Evolutionary conservation across 129 eudicot species (phyloP).

Genomic region (Flaveria trinervia): DNA sequence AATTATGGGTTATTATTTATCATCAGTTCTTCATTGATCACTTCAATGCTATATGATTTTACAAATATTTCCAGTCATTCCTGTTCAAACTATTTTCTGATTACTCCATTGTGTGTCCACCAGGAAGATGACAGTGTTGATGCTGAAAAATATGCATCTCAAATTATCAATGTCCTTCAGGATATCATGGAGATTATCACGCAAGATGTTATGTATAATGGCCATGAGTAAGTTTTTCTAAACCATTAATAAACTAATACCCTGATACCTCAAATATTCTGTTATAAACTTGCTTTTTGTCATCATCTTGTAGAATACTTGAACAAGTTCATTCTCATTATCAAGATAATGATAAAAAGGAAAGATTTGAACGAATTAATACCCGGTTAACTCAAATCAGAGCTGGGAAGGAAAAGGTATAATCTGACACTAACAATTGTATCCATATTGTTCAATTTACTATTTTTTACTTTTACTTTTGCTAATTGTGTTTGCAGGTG

Average conservation of each 20-base stretch:
- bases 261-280: neutral
- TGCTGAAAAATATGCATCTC: conserved; percentile 53
- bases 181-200: conserved; percentile 95
- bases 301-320: conserved; percentile 50
- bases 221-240: conserved; percentile 68
- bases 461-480: neutral
- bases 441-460: conserved; percentile 6
- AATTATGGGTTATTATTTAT: neutral
- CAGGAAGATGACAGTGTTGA: conserved; percentile 65
- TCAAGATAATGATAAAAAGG: conserved; percentile 50
- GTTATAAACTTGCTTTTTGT: neutral
- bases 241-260: conserved; percentile 1
- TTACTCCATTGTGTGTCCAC: conserved; percentile 23
- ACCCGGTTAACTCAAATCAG: conserved; percentile 41
- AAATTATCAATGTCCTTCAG: conserved; percentile 82
- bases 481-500: conserved; percentile 48
- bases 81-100: conserved; percentile 18
- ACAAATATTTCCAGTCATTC: conserved; percentile 14
- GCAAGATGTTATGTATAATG: conserved; percentile 81
- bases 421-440: conserved; percentile 24
- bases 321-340: conserved; percentile 45
- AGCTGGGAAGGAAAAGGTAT: conserved; percentile 96
- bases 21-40: conserved; percentile 13
- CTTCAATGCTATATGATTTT: conserved; percentile 3
- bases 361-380: conserved; percentile 77